phyloP scores from a whole-genome alignment of 2,329 filamentous ascomycete genomes.

The Sphaerostilbella broomeana region DNA sequence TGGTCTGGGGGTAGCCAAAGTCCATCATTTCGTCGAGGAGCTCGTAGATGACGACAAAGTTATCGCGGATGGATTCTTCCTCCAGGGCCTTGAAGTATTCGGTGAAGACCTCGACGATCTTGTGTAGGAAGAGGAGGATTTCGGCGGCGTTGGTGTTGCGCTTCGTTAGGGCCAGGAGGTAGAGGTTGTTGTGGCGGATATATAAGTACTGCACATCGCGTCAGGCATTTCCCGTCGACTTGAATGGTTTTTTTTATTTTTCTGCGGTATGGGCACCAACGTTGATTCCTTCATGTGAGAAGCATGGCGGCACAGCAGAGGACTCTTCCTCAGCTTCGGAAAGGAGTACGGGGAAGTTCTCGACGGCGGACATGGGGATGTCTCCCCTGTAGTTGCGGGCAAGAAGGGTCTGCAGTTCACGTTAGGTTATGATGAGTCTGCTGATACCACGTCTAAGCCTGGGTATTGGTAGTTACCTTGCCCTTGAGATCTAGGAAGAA shows the following conservation, averaged over 20 bases:
- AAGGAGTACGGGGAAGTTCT: slow-evolving; percentile 92
- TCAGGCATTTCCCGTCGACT: slow-evolving; percentile 2
- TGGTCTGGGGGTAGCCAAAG: slow-evolving; percentile 98
- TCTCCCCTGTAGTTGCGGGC: slow-evolving; percentile 98
- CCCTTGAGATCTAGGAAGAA: slow-evolving; percentile 99
- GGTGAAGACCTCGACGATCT: slow-evolving; percentile 97
- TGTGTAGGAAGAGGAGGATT: slow-evolving; percentile 95
- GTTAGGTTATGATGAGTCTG: not conserved
- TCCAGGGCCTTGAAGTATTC: slow-evolving; percentile 99
- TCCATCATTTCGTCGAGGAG: slow-evolving; percentile 99
- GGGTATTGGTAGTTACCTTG: no score
- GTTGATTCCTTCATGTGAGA: slow-evolving; percentile 98
- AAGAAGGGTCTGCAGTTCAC: slow-evolving; percentile 71
- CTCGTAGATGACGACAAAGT: slow-evolving; percentile 99
- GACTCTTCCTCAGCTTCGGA: slow-evolving; percentile 99
- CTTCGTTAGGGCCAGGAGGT: slow-evolving; percentile 95
- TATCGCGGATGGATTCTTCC: slow-evolving; percentile 97
- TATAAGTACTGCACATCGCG: slow-evolving; percentile 71
- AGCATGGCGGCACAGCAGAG: slow-evolving; percentile 93
- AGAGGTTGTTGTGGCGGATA: slow-evolving; percentile 98
- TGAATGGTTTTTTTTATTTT: not conserved
- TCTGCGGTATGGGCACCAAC: slow-evolving; percentile 37
- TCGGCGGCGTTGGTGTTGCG: slow-evolving; percentile 98
- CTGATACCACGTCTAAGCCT: not conserved
- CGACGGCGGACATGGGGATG: slow-evolving; percentile 97